Percentiles rank a stretch among this genome's conserved stretches.
Evolutionary conservation across 306 rosid genomes (phyloP).

Genomic region (Corylus avellana): DNA sequence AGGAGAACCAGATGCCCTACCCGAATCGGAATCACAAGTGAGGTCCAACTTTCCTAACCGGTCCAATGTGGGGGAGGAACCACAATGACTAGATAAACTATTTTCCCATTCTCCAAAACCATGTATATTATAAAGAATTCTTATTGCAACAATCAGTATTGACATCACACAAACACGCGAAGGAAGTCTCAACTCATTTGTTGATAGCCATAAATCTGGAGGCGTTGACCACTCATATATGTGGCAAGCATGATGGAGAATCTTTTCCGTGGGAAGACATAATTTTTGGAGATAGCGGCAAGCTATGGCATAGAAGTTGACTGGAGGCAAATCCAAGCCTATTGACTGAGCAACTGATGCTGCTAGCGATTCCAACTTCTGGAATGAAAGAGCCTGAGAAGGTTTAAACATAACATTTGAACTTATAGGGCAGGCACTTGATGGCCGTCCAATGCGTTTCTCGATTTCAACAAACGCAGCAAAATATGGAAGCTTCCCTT

Average conservation of each 20-base stretch:
- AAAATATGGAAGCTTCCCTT: constrained; percentile 88
- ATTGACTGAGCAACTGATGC: constrained; percentile 69
- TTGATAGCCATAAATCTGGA: constrained; percentile 73
- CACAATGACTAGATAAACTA: constrained; percentile 46
- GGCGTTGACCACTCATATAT: constrained; percentile 86
- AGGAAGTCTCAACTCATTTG: constrained; percentile 68
- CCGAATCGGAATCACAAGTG: constrained; percentile 8
- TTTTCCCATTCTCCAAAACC: constrained; percentile 91
- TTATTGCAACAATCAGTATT: constrained; percentile 71
- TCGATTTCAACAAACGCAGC: constrained; percentile 79
- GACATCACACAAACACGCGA: constrained; percentile 84
- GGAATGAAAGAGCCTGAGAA: constrained; percentile 52
- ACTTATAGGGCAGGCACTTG: constrained; percentile 77
- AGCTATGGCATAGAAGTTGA: constrained; percentile 77
- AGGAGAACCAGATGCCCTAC: constrained; percentile 28
- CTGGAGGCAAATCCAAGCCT: constrained; percentile 81
- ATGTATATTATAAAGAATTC: constrained; percentile 69
- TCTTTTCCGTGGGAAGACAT: constrained; percentile 61
- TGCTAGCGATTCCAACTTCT: constrained; percentile 66
- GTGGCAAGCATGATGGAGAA: constrained; percentile 63
- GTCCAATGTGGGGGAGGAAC: constrained; percentile 28
- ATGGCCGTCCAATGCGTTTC: constrained; percentile 53
- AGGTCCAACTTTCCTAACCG: constrained; percentile 15
- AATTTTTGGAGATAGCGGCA: constrained; percentile 55
- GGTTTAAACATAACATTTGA: constrained; percentile 75